These are phyloP conservation scores for Exobasidium cylindrosporum DNA, from an alignment of 1,284 basidiomycete genomes.

Conservation along the genomic window DNA sequence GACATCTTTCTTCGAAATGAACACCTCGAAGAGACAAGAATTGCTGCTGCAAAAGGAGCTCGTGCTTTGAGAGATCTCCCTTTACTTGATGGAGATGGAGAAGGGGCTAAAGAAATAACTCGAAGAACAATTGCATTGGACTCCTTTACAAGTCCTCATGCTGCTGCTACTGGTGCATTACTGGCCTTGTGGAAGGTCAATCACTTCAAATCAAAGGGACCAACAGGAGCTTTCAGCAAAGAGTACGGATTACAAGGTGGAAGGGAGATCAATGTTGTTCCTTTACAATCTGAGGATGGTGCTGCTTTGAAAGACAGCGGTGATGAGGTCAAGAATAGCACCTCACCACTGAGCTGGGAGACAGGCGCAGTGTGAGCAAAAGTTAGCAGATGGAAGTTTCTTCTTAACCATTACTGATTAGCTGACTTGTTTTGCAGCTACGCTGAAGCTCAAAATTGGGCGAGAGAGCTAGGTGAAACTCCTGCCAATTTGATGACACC, in stretches of 20 bases:
- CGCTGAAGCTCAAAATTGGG: slow-evolving; percentile 77
- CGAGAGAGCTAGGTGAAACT: slow-evolving; percentile 78
- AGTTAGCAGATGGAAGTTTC: too few relatives aligned
- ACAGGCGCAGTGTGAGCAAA: slow-evolving; percentile 52
- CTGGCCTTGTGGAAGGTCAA: slow-evolving; percentile 49
- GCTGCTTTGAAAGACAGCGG: slow-evolving; percentile 34
- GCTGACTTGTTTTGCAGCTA: slow-evolving; percentile 56
- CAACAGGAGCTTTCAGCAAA: slow-evolving; percentile 33
- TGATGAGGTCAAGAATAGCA: slow-evolving; percentile 36
- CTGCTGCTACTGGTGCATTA: slow-evolving; percentile 46
- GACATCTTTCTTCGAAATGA: slow-evolving; percentile 48
- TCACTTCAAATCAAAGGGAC: slow-evolving; percentile 52
- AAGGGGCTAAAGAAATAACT: slow-evolving; percentile 17
- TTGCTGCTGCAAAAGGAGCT: slow-evolving; percentile 50
- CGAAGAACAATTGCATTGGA: slow-evolving; percentile 40
- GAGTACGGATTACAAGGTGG: slow-evolving; percentile 42
- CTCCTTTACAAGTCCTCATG: slow-evolving; percentile 43
- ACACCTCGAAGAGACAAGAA: slow-evolving; percentile 43
- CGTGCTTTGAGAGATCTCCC: slow-evolving; percentile 47
- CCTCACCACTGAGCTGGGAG: slow-evolving; percentile 46
- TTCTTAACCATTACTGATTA: background rate
- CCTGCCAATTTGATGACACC: slow-evolving; percentile 66
- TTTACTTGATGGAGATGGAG: slow-evolving; percentile 19
- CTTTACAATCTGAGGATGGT: slow-evolving; percentile 37
- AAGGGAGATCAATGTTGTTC: slow-evolving; percentile 39